Percentiles rank a stretch among this genome's conserved stretches.
These are phyloP conservation scores for Trichoderma semiorbis DNA, from an alignment of 2,329 filamentous ascomycete species.

Conservation along the genomic window DNA sequence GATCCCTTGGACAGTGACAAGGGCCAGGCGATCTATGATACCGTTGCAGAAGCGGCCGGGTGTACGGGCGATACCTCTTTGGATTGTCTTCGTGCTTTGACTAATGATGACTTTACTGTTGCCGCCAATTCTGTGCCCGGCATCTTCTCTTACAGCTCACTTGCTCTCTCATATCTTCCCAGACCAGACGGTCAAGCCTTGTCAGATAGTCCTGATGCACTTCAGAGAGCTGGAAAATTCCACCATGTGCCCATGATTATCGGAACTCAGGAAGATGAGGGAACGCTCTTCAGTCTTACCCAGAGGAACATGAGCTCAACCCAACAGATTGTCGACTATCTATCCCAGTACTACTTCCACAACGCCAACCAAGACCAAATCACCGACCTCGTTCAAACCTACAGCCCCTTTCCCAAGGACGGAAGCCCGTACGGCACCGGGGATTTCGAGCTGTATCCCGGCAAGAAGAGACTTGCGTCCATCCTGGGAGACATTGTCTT, in stretches of 20 bases:
- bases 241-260: conserved; percentile 52
- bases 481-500: conserved; percentile 74
- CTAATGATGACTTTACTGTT: conserved; percentile 59
- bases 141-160: conserved; percentile 62
- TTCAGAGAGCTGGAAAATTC: conserved; percentile 49
- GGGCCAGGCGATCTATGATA: conserved; percentile 62
- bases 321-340: conserved; percentile 58
- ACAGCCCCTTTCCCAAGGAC: conserved; percentile 51
- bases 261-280: conserved; percentile 77
- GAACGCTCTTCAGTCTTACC: conserved; percentile 69
- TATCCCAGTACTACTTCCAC: conserved; percentile 58
- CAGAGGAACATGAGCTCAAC: conserved; percentile 65
- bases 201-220: conserved; percentile 58
- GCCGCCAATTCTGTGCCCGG: conserved; percentile 69
- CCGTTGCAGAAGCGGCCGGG: conserved; percentile 56
- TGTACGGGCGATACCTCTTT: conserved; percentile 60
- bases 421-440: conserved; percentile 72
- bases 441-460: conserved; percentile 62
- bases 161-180: conserved; percentile 71
- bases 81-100: conserved; percentile 59
- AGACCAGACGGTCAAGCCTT: conserved; percentile 66
- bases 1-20: conserved; percentile 63
- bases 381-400: conserved; percentile 57
- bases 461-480: conserved; percentile 73
- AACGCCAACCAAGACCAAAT: conserved; percentile 50